phyloP scores from a whole-genome alignment of 805 yeast species.

The Teunomyces panamensis region DNA sequence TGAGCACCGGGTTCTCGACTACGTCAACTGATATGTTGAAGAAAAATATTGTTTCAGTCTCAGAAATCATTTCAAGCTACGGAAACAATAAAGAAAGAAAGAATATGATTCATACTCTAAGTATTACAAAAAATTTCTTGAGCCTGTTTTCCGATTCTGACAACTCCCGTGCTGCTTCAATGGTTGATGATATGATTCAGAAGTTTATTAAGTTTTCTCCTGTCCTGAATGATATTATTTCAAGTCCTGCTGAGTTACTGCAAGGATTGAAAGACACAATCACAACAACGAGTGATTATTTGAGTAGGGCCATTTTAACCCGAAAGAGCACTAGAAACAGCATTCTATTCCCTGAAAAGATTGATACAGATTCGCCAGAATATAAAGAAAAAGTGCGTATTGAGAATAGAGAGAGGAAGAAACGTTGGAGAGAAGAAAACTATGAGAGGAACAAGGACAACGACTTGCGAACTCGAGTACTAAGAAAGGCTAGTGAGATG shows the following conservation, averaged over 20 bases:
- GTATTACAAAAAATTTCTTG: conserved; percentile 31
- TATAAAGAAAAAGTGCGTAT: conserved; percentile 56
- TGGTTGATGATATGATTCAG: conserved; percentile 23
- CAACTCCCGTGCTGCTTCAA: conserved; percentile 17
- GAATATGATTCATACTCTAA: conserved; percentile 27
- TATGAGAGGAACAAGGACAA: conserved; percentile 81
- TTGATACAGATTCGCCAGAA: conserved; percentile 31
- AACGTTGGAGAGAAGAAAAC: conserved; percentile 81
- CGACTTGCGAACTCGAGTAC: conserved; percentile 76
- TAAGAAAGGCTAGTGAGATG: conserved; percentile 63
- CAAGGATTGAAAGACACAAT: conserved; percentile 8
- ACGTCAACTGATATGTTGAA: conserved; percentile 3
- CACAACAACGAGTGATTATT: conserved; percentile 6
- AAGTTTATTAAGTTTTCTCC: conserved; percentile 9
- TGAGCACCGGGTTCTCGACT: conserved; percentile 31
- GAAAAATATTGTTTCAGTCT: conserved; percentile 7
- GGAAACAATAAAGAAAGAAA: conserved; percentile 19
- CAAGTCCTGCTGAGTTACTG: conserved; percentile 10
- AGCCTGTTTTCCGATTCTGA: conserved; percentile 10
- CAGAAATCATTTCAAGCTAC: conserved; percentile 21
- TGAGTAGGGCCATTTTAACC: conserved; percentile 13
- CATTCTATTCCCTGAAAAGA: conserved; percentile 19
- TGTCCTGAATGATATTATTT: neutral
- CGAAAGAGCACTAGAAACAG: conserved; percentile 14
- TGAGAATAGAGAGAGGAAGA: conserved; percentile 75